Evolutionary conservation across 768 basidiomycete species (phyloP), one percentile per base, ranked within the genome.

Genomic region (Gautieria morchelliformis): DNA sequence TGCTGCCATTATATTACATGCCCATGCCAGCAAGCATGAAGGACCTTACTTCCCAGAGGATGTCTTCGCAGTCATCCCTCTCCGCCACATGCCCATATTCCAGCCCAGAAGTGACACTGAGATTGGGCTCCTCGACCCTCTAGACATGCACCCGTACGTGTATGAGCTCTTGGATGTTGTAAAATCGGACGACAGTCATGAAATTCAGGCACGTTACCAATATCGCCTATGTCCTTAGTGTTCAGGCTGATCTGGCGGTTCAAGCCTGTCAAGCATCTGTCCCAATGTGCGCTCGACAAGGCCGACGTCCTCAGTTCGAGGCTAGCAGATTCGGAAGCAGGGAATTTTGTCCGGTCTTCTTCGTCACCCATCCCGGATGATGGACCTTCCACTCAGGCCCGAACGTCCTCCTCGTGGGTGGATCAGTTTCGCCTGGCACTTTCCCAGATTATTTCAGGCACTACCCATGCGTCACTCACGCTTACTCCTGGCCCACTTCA

Each of bases 111-210:
- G 66, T 48, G 69, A 67, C n/a, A 67, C 61, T 30, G 72, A 72
- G 59, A 78, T 81, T 22, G 74, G 74, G 5, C 68, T 81, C 10
- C 68, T 82, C 22, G 80, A 82, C 66, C 81, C 80, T 32, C 65
- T 78, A 46, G 81, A 82, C 63, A 79, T 81, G 77, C 52, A 73
- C 56, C 74, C 78, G 17, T 32, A 35, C 19, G 47, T 57, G n/a
- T 57, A 57, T 30, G 56, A 48, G 40, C 46, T 37, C 9, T 20
- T 14, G 10, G 2, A 37, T 9, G 35, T 10, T 37, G 9, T 3
- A 37, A 37, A 37, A 37, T 10, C 35, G 11, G 2, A 9, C 14
- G 10, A 9, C 10, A 37, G 35, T 37, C 14, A 14, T 37, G 35
- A 37, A 10, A 37, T 9, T 37, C 35, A 37, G 14, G 35, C 14